These are phyloP conservation scores for Gossypium anomalum DNA, from an alignment of 345 rosid species.

Conservation along the genomic window DNA sequence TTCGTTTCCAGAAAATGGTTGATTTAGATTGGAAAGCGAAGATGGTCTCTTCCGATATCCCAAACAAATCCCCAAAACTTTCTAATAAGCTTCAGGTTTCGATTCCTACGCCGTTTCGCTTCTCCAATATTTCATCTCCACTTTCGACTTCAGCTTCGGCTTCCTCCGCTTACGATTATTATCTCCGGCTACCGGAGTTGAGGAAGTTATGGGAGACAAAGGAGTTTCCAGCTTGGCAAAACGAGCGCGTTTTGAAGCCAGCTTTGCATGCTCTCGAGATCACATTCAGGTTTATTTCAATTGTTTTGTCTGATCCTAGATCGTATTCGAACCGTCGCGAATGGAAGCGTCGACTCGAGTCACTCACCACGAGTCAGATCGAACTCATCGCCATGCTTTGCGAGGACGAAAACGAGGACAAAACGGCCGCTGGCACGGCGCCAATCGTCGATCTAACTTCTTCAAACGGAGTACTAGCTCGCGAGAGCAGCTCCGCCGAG, in stretches of 20 bases:
- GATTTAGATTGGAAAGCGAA: not conserved
- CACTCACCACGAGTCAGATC: constrained; percentile 60
- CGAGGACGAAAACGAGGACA: constrained; percentile 32
- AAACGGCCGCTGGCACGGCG: constrained; percentile 25
- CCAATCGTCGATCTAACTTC: constrained; percentile 45
- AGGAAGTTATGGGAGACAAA: constrained; percentile 39
- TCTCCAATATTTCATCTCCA: not conserved
- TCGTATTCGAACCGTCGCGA: constrained; percentile 2
- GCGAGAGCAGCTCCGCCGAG: constrained; percentile 50
- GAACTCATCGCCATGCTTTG: constrained; percentile 34
- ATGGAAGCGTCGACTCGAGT: constrained; percentile 58
- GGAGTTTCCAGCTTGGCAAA: constrained; percentile 55
- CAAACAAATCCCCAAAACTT: not conserved
- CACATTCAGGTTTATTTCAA: constrained; percentile 61
- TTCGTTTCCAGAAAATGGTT: not conserved
- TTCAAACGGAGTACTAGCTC: constrained; percentile 36
- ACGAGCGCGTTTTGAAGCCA: constrained; percentile 60
- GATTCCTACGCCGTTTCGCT: not conserved
- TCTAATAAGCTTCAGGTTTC: not conserved
- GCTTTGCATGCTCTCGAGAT: constrained; percentile 76
- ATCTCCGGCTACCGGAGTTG: constrained; percentile 70
- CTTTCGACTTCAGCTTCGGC: constrained; percentile 4
- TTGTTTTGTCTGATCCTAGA: constrained; percentile 5
- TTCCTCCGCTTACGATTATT: constrained; percentile 54
- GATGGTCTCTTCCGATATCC: constrained; percentile 2